Percentiles rank a stretch among this genome's conserved stretches.
These are phyloP conservation scores for Umbilicus rupestris DNA, from an alignment of 164 flowering plant species.

Conservation along the genomic window DNA sequence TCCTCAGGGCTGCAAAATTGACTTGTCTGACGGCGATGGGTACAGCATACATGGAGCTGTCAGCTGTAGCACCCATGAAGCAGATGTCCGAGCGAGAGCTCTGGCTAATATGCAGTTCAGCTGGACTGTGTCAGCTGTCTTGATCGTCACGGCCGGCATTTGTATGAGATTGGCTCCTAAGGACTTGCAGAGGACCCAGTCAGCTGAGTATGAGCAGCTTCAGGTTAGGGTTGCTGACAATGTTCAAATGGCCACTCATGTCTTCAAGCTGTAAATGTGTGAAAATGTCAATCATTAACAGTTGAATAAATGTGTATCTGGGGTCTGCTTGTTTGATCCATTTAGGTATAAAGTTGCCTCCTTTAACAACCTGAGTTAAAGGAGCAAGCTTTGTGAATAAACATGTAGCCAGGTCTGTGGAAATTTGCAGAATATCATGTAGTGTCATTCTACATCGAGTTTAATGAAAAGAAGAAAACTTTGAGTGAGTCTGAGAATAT, in stretches of 20 bases:
- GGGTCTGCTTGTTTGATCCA: neutral
- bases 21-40: constrained; percentile 12
- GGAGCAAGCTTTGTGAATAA: no score
- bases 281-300: neutral
- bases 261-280: constrained; percentile 22
- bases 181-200: constrained; percentile 12
- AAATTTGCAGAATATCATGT: constrained; percentile 2
- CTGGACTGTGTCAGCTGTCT: constrained; percentile 62
- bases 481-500: constrained; percentile 8
- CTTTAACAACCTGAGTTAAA: neutral
- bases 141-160: constrained; percentile 29
- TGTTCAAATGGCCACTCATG: constrained; percentile 16
- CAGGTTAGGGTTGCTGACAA: constrained; percentile 18
- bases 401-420: no score
- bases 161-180: constrained; percentile 30
- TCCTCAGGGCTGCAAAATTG: constrained; percentile 42
- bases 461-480: neutral
- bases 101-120: constrained; percentile 74
- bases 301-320: neutral
- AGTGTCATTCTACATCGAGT: neutral
- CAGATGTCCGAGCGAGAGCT: constrained; percentile 47
- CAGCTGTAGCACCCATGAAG: constrained; percentile 34
- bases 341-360: neutral
- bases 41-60: constrained; percentile 38
- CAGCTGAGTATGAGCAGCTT: constrained; percentile 40